phyloP scores from a whole-genome alignment of 2,329 filamentous ascomycete species.

The Trichoderma sp. region DNA sequence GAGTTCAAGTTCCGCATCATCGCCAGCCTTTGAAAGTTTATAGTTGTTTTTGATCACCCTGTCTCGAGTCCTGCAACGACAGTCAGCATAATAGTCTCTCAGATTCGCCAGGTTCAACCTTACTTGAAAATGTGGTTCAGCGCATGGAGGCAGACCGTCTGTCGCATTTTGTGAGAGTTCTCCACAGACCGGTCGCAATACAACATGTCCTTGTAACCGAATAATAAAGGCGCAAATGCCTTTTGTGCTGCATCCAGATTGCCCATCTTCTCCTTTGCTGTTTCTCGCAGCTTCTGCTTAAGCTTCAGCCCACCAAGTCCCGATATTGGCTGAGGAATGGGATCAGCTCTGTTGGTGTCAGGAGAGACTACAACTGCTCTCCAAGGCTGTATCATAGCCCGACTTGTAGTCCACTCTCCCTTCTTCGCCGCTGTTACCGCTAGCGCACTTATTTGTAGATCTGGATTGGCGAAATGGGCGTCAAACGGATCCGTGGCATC shows the following conservation, averaged over 20 bases:
- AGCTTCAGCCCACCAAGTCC: constrained; percentile 57
- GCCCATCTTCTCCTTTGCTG: constrained; percentile 54
- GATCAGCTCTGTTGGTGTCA: constrained; percentile 38
- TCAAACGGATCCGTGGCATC: constrained; percentile 73
- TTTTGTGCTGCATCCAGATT: constrained; percentile 64
- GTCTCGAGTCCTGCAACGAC: constrained; percentile 68
- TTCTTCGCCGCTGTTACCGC: constrained; percentile 54
- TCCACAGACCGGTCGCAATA: constrained; percentile 70
- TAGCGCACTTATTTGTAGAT: constrained; percentile 60
- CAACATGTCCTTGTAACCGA: constrained; percentile 79
- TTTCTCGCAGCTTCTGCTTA: constrained; percentile 68
- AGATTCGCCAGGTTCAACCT: constrained; percentile 30
- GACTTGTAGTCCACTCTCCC: constrained; percentile 54
- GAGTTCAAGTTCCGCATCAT: constrained; percentile 67
- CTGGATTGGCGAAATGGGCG: constrained; percentile 70
- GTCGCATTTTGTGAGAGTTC: constrained; percentile 70
- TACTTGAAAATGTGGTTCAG: constrained; percentile 91
- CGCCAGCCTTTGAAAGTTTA: constrained; percentile 67
- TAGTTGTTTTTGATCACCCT: constrained; percentile 90
- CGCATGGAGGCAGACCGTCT: constrained; percentile 76
- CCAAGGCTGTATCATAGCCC: constrained; percentile 48
- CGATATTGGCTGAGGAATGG: constrained; percentile 38
- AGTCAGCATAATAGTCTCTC: constrained; percentile 19
- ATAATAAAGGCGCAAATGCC: constrained; percentile 69
- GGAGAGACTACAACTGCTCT: constrained; percentile 53